phyloP scores from a whole-genome alignment of 345 rosid species.

The Bruguiera parviflora region DNA sequence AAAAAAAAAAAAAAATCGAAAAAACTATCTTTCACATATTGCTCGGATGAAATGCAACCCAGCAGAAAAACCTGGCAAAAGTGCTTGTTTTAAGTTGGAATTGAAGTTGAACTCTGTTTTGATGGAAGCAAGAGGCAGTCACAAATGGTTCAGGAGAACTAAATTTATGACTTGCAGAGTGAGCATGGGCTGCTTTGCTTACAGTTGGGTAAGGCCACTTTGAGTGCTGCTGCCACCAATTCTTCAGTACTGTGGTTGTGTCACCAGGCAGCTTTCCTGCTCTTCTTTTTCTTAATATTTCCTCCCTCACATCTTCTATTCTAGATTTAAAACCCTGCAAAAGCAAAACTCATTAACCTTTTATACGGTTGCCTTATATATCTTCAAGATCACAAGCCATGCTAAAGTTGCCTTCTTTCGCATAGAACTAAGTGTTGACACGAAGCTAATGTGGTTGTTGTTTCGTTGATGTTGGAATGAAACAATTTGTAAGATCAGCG shows the following conservation, averaged over 20 bases:
- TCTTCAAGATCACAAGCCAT: no score
- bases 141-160: not conserved
- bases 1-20: no score
- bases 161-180: not conserved
- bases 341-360: not conserved
- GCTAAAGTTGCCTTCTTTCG: no score
- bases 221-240: constrained; percentile 97
- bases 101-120: no score
- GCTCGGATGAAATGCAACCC: no score
- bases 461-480: no score
- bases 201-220: constrained; percentile 99
- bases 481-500: not conserved
- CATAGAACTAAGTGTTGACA: no score
- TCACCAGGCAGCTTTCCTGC: constrained; percentile 98
- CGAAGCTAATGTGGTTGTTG: not conserved
- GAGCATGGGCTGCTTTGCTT: constrained; percentile 37
- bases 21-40: no score
- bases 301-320: constrained; percentile 97
- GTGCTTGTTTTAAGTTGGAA: no score
- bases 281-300: constrained; percentile 86
- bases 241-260: constrained; percentile 88
- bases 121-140: no score
- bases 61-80: no score
- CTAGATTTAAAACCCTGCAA: constrained; percentile 82
- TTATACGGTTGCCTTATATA: no score